Evolutionary conservation across 2,329 filamentous ascomycete genomes (phyloP).

Genomic region (Ceratocystis papillata): DNA sequence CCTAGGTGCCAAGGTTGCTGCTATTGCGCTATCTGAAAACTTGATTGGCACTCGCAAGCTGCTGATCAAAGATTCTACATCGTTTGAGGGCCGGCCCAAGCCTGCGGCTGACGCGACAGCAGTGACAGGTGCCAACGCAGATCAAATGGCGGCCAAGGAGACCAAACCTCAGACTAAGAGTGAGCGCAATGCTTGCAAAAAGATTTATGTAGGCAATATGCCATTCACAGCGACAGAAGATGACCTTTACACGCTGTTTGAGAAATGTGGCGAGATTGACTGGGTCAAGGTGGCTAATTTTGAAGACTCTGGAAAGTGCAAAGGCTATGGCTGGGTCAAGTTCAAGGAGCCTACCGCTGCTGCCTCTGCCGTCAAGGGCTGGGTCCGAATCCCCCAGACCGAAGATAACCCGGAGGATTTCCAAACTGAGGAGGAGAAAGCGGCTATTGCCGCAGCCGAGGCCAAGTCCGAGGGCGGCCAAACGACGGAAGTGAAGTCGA

Average conservation of each 20-base stretch:
- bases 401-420: constrained; percentile 54
- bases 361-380: constrained; percentile 61
- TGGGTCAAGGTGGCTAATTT: constrained; percentile 88
- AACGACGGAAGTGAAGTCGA: constrained; percentile 33
- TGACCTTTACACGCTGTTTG: constrained; percentile 68
- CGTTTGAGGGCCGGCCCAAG: constrained; percentile 72
- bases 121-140: constrained; percentile 29
- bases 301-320: constrained; percentile 94
- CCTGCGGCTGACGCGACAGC: constrained; percentile 25
- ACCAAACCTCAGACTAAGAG: constrained; percentile 32
- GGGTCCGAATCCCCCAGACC: constrained; percentile 57
- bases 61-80: constrained; percentile 86
- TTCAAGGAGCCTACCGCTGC: constrained; percentile 72
- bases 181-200: constrained; percentile 55
- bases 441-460: constrained; percentile 35
- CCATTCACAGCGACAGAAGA: constrained; percentile 74
- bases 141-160: constrained; percentile 26
- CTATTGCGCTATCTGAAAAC: constrained; percentile 76
- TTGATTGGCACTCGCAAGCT: constrained; percentile 65
- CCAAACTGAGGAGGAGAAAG: constrained; percentile 32
- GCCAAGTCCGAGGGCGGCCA: constrained; percentile 37
- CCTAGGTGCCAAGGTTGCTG: constrained; percentile 59
- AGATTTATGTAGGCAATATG: constrained; percentile 86
- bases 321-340: constrained; percentile 91
- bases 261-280: constrained; percentile 70